Conservation (phyloP, 768 basidiomycete genomes). For the Boletellus sp. region DNA sequence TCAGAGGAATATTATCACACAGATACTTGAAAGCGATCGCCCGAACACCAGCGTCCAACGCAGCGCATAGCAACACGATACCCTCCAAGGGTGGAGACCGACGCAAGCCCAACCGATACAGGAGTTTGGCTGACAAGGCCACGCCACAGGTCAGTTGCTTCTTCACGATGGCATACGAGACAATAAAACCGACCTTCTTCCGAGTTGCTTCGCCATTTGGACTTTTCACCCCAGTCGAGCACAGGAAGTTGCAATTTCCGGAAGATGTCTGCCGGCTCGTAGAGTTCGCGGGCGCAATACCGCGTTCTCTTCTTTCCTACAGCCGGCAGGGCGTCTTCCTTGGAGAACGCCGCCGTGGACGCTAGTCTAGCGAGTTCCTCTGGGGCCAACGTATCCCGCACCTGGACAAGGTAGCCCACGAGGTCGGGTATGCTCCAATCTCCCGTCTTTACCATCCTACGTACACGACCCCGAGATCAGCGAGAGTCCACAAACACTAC, state of each 20-base stretch:
- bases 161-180: background rate
- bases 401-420: conserved; percentile 81
- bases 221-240: conserved; percentile 79
- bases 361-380: conserved; percentile 55
- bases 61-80: conserved; percentile 67
- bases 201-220: conserved; percentile 76
- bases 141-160: background rate
- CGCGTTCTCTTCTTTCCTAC: conserved; percentile 40
- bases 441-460: conserved; percentile 83
- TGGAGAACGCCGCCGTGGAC: conserved; percentile 72
- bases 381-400: conserved; percentile 57
- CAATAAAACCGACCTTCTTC: conserved; percentile 67
- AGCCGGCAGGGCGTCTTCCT: conserved; percentile 37
- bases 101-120: conserved; percentile 67
- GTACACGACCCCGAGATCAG: background rate
- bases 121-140: conserved; percentile 63
- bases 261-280: conserved; percentile 76
- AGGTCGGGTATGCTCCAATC: conserved; percentile 87
- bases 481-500: background rate
- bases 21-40: conserved; percentile 74
- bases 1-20: conserved; percentile 61
- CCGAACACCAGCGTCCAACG: conserved; percentile 47
- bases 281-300: conserved; percentile 69
- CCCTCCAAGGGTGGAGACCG: conserved; percentile 64
- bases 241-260: conserved; percentile 74